Conservation (phyloP, 495 filamentous ascomycete species). For the Choiromyces venosus region DNA sequence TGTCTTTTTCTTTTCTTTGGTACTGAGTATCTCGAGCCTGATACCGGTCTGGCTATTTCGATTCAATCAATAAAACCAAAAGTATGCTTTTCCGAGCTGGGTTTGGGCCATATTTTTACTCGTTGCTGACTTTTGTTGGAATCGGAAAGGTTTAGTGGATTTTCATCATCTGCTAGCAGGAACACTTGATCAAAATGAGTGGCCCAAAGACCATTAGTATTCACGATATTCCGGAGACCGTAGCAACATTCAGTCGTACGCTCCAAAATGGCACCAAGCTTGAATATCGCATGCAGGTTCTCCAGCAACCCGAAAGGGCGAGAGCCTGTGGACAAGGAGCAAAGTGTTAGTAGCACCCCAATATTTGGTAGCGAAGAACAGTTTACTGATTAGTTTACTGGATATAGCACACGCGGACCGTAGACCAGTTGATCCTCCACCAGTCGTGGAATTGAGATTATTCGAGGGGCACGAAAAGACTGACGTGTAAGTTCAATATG, state of each 20-base stretch:
- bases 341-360: conserved; percentile 69
- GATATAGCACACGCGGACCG: conserved; percentile 81
- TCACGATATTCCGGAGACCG: conserved; percentile 44
- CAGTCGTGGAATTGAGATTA: conserved; percentile 88
- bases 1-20: neutral
- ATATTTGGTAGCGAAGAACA: neutral
- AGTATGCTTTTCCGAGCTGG: neutral
- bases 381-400: conserved; percentile 1
- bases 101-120: neutral
- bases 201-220: conserved; percentile 34
- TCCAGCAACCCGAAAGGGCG: conserved; percentile 94
- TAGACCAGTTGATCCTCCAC: conserved; percentile 92
- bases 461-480: conserved; percentile 66
- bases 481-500: conserved; percentile 42
- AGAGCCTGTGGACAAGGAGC: conserved; percentile 92
- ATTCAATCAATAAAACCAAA: neutral
- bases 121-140: neutral
- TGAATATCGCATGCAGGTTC: conserved; percentile 75
- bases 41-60: neutral
- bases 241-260: conserved; percentile 55
- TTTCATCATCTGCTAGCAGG: neutral
- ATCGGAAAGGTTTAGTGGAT: neutral
- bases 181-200: conserved; percentile 29
- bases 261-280: conserved; percentile 76
- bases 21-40: neutral